Percentiles rank a stretch among this genome's conserved stretches.
Evolutionary conservation across 306 rosid species (phyloP).

Genomic region (Fagus sylvatica): DNA sequence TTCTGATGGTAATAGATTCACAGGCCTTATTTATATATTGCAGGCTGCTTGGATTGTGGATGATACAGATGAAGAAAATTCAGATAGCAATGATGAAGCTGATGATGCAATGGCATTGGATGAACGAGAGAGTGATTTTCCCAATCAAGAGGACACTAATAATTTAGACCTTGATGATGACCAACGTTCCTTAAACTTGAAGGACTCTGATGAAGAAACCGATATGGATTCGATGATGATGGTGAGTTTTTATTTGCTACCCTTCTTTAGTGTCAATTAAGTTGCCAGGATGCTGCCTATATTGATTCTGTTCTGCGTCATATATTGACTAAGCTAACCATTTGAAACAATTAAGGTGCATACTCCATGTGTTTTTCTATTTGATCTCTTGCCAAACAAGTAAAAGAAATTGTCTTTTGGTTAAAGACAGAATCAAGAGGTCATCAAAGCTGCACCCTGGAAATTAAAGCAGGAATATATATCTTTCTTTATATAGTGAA

Average conservation of each 20-base stretch:
- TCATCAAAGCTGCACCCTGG: background rate
- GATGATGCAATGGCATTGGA: constrained; percentile 78
- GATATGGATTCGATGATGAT: constrained; percentile 84
- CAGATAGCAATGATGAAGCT: constrained; percentile 48
- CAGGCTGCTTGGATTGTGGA: constrained; percentile 90
- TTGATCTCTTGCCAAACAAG: background rate
- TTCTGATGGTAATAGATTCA: constrained; percentile 8
- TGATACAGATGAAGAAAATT: constrained; percentile 63
- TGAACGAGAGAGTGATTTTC: constrained; percentile 42
- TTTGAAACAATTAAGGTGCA: background rate
- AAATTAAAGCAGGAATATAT: background rate
- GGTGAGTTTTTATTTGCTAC: constrained; percentile 53
- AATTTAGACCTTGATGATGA: constrained; percentile 61
- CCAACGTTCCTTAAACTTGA: constrained; percentile 54
- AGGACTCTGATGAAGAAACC: constrained; percentile 76
- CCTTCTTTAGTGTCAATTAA: background rate
- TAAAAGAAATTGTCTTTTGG: background rate
- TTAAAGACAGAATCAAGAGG: background rate
- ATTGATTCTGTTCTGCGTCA: background rate
- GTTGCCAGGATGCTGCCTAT: background rate
- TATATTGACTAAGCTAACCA: background rate
- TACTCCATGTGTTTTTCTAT: background rate
- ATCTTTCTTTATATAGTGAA: background rate
- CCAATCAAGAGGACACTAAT: constrained; percentile 40
- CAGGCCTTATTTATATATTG: constrained; percentile 26